These are phyloP conservation scores for Cystofilobasidium capitatum DNA, from an alignment of 768 basidiomycete genomes.

Conservation along the genomic window DNA sequence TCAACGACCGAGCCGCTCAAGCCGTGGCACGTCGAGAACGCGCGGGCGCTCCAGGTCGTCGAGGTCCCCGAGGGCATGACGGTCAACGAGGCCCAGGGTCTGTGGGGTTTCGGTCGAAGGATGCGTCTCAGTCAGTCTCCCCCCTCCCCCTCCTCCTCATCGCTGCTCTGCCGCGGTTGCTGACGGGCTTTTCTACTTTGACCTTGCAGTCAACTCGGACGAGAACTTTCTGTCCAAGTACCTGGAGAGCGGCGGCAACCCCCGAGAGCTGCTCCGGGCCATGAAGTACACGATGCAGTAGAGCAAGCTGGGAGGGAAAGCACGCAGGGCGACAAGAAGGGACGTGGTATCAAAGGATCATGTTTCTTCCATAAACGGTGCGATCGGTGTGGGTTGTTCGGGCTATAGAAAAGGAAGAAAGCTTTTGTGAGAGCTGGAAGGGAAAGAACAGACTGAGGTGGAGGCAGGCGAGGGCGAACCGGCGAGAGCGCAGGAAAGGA, in stretches of 20 bases:
- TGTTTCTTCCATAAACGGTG: too few relatives aligned
- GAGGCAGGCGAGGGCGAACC: too few relatives aligned
- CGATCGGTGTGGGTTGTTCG: too few relatives aligned
- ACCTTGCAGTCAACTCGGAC: conserved; percentile 25
- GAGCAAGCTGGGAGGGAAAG: not conserved
- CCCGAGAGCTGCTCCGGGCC: conserved; percentile 20
- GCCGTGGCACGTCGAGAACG: conserved; percentile 18
- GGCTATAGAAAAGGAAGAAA: too few relatives aligned
- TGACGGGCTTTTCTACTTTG: not conserved
- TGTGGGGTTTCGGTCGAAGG: conserved; percentile 14
- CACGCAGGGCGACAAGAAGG: too few relatives aligned
- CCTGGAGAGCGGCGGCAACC: conserved; percentile 25
- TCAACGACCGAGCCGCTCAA: not conserved
- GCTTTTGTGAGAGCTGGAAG: too few relatives aligned
- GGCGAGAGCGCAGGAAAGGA: too few relatives aligned
- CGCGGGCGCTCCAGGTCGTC: conserved; percentile 5
- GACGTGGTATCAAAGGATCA: conserved; percentile 3
- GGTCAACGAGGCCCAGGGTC: conserved; percentile 15
- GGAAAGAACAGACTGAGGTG: too few relatives aligned
- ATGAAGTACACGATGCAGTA: conserved; percentile 16
- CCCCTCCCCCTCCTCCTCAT: not conserved
- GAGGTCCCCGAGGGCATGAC: conserved; percentile 20
- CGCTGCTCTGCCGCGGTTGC: not conserved
- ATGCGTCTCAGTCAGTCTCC: conserved; percentile 17
- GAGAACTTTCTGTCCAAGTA: conserved; percentile 26